Conservation (phyloP, 306 rosid species). For the Sicyos baderoa region DNA sequence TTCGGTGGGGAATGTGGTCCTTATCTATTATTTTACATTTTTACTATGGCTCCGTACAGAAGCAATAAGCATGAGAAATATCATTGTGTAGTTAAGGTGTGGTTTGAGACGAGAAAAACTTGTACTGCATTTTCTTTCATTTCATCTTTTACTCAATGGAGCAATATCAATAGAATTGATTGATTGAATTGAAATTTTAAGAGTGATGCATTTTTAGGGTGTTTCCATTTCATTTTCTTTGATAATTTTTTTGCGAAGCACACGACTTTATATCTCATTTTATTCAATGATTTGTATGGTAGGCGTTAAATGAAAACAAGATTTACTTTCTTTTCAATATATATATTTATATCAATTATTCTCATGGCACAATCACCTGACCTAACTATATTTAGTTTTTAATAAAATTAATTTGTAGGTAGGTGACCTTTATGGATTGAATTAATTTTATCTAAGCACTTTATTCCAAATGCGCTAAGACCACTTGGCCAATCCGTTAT, state of each 20-base stretch:
- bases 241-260: neutral
- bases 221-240: neutral
- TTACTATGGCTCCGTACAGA: neutral
- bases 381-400: too few species aligned
- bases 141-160: neutral
- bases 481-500: too few species aligned
- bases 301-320: neutral
- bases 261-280: neutral
- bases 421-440: too few species aligned
- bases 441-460: too few species aligned
- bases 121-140: neutral
- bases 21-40: neutral
- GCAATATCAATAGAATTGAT: neutral
- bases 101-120: slow-evolving; percentile 8
- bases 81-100: neutral
- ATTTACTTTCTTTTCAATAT: too few species aligned
- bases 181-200: slow-evolving; percentile 12
- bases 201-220: neutral
- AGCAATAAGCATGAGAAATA: slow-evolving; percentile 8
- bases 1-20: too few species aligned
- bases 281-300: neutral
- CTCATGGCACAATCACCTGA: too few species aligned
- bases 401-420: too few species aligned
- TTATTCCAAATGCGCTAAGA: too few species aligned
- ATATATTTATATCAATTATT: too few species aligned